Evolutionary conservation across 2,329 filamentous ascomycete genomes (phyloP), one percentile per base, ranked within the genome.

Genomic region (Zasmidium citrigriseum): DNA sequence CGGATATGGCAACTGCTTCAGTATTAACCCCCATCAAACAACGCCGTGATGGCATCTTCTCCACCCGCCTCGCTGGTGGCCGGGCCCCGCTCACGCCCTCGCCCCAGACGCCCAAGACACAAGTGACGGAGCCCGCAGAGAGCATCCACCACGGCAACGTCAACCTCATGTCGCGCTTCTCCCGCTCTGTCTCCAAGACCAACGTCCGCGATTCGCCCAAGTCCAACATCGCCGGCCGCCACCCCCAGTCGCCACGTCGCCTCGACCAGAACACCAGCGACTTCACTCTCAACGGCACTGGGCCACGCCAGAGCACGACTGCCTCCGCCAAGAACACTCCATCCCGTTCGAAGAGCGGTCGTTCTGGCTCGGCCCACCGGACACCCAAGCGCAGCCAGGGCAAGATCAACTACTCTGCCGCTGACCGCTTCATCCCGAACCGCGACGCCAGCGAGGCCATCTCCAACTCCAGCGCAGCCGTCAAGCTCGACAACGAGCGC

Each of bases 341-440:
- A 44, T 72, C 77, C 52, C 77, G 77, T 58, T 61, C 73, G 49
- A 70, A 72, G 66, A 82, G 60, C 66, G 69, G 74, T 48, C 76
- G 82, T 25, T 68, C 79, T 38, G 67, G 61, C 54, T 71, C 70
- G 48, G 63, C 59, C 21, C 69, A 70, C 62, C 63, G 70, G 58
- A 72, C 71, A 25, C 71, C 71, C 55, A 74, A 74, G 67, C 77
- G 80, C 24, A 75, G 76, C 71, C 96, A 96, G 84, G 93, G 90
- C 14, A 88, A 86, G 56, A 78, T 84, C 68, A 73, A 80, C 66
- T 75, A 76, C 70, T 73, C 68, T 51, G 71, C 73, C 46, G 91
- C 88, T 41, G 95, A 99, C 76, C 88, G 95, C 54, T 99, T 98
- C 81, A 98, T 99, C 67, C 93, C 95, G 67, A 97, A 96, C 81